phyloP scores from a whole-genome alignment of 768 basidiomycete species.

The Mycena venus region DNA sequence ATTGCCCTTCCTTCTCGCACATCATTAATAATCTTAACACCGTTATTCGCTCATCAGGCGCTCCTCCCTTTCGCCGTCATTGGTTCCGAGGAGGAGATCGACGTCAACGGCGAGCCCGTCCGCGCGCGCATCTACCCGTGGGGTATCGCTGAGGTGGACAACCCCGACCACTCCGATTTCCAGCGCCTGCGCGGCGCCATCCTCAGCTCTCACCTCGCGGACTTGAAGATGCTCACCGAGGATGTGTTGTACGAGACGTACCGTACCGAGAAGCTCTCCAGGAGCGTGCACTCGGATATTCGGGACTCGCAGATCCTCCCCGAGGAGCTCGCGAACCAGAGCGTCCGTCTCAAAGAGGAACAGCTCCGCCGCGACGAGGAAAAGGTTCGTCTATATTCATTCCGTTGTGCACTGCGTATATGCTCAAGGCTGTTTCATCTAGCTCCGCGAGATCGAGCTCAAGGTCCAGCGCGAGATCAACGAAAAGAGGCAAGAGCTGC shows the following conservation, averaged over 20 bases:
- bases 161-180: constrained; percentile 93
- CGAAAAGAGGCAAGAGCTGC: constrained; percentile 86
- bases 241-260: constrained; percentile 91
- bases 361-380: constrained; percentile 90
- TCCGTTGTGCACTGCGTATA: background rate
- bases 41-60: constrained; percentile 47
- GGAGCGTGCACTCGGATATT: constrained; percentile 71
- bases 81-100: constrained; percentile 89
- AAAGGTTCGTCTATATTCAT: constrained; percentile 60
- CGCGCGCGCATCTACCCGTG: constrained; percentile 91
- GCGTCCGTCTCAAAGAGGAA: constrained; percentile 90
- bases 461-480: constrained; percentile 90
- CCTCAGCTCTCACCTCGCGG: constrained; percentile 86
- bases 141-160: constrained; percentile 94
- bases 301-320: constrained; percentile 82
- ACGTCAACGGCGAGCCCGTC: constrained; percentile 82
- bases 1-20: constrained; percentile 35
- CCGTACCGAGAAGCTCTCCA: constrained; percentile 90
- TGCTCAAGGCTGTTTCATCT: constrained; percentile 39
- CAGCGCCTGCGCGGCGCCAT: constrained; percentile 83
- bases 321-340: constrained; percentile 90
- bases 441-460: constrained; percentile 89
- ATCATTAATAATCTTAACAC: background rate
- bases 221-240: constrained; percentile 87
- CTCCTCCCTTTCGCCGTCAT: constrained; percentile 91